phyloP scores from a whole-genome alignment of 2,329 filamentous ascomycete genomes.

The Neonectria neomacrospora region DNA sequence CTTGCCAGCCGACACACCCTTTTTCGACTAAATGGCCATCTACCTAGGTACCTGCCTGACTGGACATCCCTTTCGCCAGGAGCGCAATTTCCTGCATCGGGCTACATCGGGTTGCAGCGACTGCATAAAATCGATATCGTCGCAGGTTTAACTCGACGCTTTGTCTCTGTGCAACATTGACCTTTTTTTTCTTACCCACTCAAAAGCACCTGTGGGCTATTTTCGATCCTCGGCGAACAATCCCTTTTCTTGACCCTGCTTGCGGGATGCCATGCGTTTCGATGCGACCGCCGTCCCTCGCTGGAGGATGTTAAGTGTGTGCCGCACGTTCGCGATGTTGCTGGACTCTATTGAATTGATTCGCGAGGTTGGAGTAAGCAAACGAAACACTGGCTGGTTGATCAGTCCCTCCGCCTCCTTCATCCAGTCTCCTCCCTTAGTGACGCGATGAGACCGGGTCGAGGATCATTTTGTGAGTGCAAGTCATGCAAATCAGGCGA shows the following conservation, averaged over 20 bases:
- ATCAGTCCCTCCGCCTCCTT: background rate
- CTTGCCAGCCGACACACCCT: background rate
- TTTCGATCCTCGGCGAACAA: background rate
- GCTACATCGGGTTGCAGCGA: constrained; percentile 3
- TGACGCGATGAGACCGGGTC: background rate
- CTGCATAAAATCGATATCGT: constrained; percentile 16
- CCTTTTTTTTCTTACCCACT: constrained; percentile 1
- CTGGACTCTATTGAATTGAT: background rate
- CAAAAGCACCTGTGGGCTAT: background rate
- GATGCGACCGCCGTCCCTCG: background rate
- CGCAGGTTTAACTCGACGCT: constrained; percentile 5
- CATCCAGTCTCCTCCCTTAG: background rate
- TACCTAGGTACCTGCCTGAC: background rate
- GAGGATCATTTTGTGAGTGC: background rate
- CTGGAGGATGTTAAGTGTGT: background rate
- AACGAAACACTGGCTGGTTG: background rate
- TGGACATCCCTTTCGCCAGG: background rate
- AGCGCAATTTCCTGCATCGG: background rate
- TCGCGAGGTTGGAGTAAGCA: background rate
- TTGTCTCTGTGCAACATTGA: constrained; percentile 17
- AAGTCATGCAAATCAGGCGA: background rate
- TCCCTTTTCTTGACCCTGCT: constrained; percentile 1
- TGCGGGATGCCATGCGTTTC: background rate
- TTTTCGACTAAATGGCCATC: background rate
- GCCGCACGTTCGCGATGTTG: background rate